Evolutionary conservation across 2,329 filamentous ascomycete species (phyloP), one percentile per base, ranked within the genome.

Genomic region (Ampelomyces quisqualis): DNA sequence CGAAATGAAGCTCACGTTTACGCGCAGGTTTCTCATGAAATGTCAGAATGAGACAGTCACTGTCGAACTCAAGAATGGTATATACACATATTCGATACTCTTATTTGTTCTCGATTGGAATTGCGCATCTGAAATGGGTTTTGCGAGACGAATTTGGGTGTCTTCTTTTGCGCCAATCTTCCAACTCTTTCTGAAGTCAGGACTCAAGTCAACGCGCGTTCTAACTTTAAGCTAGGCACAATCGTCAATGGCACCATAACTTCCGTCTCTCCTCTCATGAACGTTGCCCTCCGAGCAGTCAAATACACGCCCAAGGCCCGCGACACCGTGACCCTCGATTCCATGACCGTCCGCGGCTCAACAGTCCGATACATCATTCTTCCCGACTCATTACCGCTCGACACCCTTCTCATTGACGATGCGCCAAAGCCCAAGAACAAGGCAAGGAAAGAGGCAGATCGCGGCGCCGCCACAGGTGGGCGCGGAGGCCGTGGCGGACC

Each of bases 401-500:
- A 98, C 71, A 96, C 91, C 27, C 80, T 98, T 38, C 80, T 98
- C 49, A 90, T 98, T 58, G 93, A 98, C 69, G 93, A 98, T 73
- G 84, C 89, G 62, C 90, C 91, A 36, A 98, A 98, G 78, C 91
- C 93, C 47, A 97, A 97, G 86, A 98, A 98, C 76, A 98, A 98
- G 83, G 91, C 93, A 18, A 82, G 91, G 67, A 98, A 98, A 79
- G 93, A 97, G 74, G 79, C 71, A 5, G 74, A 78, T 14, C 79
- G 80, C 30, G 75, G 67, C 19, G 67, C 69, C 23, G 68, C 76
- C 29, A 76, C 76, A 7, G 70, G 72, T 19, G 70, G 73, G 31
- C 72, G 76, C 30, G 66, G 74, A 32, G 67, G 73, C 31, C 61
- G 76, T 14, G 72, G 75, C 26, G 70, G 77, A 24, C 68, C 77